Conservation (phyloP, 2,329 filamentous ascomycete genomes). For the Talaromyces atroroseus region DNA sequence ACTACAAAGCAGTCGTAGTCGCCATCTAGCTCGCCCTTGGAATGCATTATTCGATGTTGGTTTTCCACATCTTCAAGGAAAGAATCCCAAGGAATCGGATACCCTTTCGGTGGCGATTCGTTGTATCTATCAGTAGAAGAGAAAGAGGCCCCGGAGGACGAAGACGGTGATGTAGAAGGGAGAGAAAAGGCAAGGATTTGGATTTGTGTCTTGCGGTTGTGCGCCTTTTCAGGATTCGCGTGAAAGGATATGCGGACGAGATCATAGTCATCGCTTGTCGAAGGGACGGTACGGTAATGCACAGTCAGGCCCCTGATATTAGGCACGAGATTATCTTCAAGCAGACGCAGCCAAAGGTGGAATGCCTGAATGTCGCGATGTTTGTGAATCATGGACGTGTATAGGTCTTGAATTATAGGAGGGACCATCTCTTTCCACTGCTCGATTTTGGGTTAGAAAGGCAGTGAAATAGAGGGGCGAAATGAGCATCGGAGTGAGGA, state of each 20-base stretch:
- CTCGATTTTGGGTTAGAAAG: neutral
- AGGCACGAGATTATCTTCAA: conserved; percentile 11
- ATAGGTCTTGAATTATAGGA: conserved; percentile 7
- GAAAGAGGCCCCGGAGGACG: neutral
- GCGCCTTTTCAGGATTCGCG: neutral
- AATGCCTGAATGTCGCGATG: conserved; percentile 9
- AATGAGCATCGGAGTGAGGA: neutral
- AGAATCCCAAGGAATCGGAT: neutral
- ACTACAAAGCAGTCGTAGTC: conserved; percentile 12
- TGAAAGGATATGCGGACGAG: conserved; percentile 2
- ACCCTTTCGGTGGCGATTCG: neutral
- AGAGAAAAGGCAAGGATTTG: conserved; percentile 8
- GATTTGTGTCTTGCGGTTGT: conserved; percentile 10
- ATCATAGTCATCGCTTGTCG: conserved; percentile 2
- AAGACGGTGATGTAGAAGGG: neutral
- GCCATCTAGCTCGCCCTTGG: neutral
- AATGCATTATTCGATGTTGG: conserved; percentile 1
- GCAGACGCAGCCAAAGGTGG: conserved; percentile 8
- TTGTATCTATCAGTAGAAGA: neutral
- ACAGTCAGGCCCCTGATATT: conserved; percentile 8
- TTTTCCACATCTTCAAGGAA: conserved; percentile 1
- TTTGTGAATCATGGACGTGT: neutral
- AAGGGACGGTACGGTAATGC: conserved; percentile 2
- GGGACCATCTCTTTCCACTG: conserved; percentile 4
- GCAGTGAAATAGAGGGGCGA: too few species aligned